Evolutionary conservation across 2,329 filamentous ascomycete genomes (phyloP), one percentile per base, ranked within the genome.

Genomic region (Graphiopsis chlorocephala): DNA sequence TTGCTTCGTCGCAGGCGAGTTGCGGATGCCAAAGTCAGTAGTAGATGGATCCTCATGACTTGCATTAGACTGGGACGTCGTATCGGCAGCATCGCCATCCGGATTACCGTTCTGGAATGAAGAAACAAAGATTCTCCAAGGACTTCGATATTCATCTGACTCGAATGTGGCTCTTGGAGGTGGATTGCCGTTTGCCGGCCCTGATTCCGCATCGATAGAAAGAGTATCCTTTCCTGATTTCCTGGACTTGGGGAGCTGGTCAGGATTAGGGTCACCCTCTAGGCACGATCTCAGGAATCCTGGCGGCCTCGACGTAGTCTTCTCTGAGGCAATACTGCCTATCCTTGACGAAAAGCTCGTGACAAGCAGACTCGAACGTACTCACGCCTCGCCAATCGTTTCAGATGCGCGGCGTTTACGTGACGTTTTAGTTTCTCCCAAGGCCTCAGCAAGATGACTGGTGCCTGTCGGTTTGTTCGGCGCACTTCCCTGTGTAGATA

Each of bases 1-100:
- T 57, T 57, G 53, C 53, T 57, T 57, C 20, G 20, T 57, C 31
- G 53, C n/a, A 33, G 53, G 53, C 53, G 53, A 57, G 53, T 57
- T 57, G 31, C 53, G 31, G 53, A 57, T 57, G 20, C 31, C 29
- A 38, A 57, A 57, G 53, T 57, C 29, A 57, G 53, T 57, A 57
- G 53, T 57, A 33, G 53, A 57, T 57, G 20, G 31, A 57, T 57
- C 53, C 53, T 57, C n/a, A 57, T 57, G 20, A 57, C 53, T 57
- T 57, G 29, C 29, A 38, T 38, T 38, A 57, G 53, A 57, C 29
- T 57, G 53, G 53, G 53, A 38, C 53, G 38, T 57, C 29, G n/a
- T 57, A 38, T 35, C 53, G 53, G 12, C 20, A 57, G 53, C 20
- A 57, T 57, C 53, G 20, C 53, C 53, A 57, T 56, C 28, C 52